Conservation (phyloP, 805 yeast species). For the Saturnispora saitoi region DNA sequence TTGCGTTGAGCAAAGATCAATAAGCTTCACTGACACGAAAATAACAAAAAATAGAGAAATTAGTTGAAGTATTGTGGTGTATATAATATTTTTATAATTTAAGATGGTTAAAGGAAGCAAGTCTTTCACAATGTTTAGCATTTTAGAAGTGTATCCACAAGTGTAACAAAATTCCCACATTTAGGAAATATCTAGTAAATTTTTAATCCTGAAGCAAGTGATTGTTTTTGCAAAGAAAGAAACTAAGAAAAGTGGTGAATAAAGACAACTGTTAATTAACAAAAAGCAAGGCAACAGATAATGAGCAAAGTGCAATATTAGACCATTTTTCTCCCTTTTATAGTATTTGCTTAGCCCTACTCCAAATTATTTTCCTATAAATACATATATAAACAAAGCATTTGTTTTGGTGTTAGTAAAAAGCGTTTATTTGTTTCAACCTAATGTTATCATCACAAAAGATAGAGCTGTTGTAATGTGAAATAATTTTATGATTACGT, state of each 20-base stretch:
- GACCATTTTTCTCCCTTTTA: too few relatives aligned
- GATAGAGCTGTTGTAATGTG: neutral
- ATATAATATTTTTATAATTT: neutral
- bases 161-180: neutral
- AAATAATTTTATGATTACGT: neutral
- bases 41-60: neutral
- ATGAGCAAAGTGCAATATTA: neutral
- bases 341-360: too few relatives aligned
- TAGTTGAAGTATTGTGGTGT: neutral
- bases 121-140: neutral
- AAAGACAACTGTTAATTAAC: neutral
- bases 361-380: too few relatives aligned
- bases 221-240: too few relatives aligned
- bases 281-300: neutral
- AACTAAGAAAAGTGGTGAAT: neutral
- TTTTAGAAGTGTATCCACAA: neutral
- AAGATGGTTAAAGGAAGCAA: neutral
- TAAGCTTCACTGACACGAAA: neutral
- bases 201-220: neutral
- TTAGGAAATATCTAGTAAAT: neutral
- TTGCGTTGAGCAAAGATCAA: slow-evolving; percentile 4
- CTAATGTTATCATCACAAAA: neutral
- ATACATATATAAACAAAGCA: too few relatives aligned
- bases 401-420: too few relatives aligned
- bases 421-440: too few relatives aligned